Evolutionary conservation across 768 basidiomycete species (phyloP), one percentile per base, ranked within the genome.

Genomic region (Tubosaeta sp.): DNA sequence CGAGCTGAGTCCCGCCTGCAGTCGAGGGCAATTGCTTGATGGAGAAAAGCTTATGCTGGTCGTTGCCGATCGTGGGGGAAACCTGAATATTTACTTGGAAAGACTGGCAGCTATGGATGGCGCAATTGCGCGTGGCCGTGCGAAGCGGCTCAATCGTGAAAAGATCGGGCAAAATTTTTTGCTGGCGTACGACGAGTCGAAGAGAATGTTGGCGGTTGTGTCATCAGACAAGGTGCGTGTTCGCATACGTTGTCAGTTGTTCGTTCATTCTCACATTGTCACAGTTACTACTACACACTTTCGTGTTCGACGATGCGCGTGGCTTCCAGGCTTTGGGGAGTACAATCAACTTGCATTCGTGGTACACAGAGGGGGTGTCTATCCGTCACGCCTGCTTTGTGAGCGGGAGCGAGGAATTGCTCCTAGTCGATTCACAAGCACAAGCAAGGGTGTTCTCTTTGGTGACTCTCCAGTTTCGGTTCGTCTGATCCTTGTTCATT

Each of bases 391-490:
- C 74, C 1, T 71, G 73, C 37, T 82, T 83, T 52, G 69, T 81
- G 2, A 64, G 65, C 41, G 78, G 79, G 5, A 74, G 60, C 32
- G 82, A 84, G 55, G 83, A 84, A 49, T 45, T 84, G 4, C 57
- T 79, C 0, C 60, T 84, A 0, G 65, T 83, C 3, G 82, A 84
- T 52, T 70, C 71, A 1, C 56, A 52, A 4, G 65, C 66, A 0
- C 71, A 71, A 16, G 78, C 72, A 2, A 66, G 82, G 14, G 69
- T 84, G 17, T 83, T 74, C 55, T 22, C 22, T 22, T 22, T 22
- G 22, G 22, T 22, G 22, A 22, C 22, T 22, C 22, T 22, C 22
- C 22, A 22, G 22, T 22, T 22, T 22, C 22, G 22, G 22, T 22
- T 22, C 22, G 3, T 22, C 22, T 22, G 22, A 71, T 78, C 12